Conservation (phyloP, 805 yeast genomes). For the Candida argentea region DNA sequence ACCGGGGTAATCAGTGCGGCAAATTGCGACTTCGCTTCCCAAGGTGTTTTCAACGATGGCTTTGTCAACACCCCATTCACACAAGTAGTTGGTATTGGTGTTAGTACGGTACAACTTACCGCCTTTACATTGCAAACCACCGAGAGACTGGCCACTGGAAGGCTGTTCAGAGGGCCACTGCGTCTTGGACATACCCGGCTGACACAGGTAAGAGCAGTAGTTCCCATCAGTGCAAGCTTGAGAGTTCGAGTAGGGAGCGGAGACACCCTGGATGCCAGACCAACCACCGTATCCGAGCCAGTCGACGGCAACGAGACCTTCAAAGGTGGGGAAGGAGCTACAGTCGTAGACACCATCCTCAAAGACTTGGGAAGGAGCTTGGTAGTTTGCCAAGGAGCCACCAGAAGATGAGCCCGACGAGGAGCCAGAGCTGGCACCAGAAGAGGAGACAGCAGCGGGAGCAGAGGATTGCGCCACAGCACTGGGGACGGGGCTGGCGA, state of each 20-base stretch:
- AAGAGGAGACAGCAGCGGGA: slow-evolving; percentile 3
- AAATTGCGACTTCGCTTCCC: slow-evolving; percentile 64
- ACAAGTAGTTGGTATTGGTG: slow-evolving; percentile 54
- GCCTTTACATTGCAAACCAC: slow-evolving; percentile 80
- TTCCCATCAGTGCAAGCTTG: slow-evolving; percentile 70
- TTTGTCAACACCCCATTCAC: slow-evolving; percentile 76
- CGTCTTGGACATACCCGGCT: slow-evolving; percentile 97
- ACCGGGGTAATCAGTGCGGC: slow-evolving; percentile 99
- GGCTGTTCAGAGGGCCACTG: slow-evolving; percentile 95
- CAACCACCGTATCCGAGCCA: slow-evolving; percentile 73
- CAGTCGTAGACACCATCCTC: slow-evolving; percentile 65
- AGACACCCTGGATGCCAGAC: slow-evolving; percentile 57
- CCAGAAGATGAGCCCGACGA: slow-evolving; percentile 11
- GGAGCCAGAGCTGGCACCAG: slow-evolving; percentile 9
- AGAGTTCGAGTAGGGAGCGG: slow-evolving; percentile 6
- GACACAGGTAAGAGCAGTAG: slow-evolving; percentile 97
- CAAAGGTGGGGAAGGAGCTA: slow-evolving; percentile 63
- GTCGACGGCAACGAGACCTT: slow-evolving; percentile 73
- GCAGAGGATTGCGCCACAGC: slow-evolving; percentile 1
- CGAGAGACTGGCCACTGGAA: slow-evolving; percentile 78
- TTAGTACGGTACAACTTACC: slow-evolving; percentile 83
- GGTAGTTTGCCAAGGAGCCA: slow-evolving; percentile 45
- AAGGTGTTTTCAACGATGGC: slow-evolving; percentile 63
- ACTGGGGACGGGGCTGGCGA: slow-evolving; percentile 1
- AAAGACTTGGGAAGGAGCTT: slow-evolving; percentile 51